Percentiles rank a stretch among this genome's conserved stretches.
Conservation (phyloP, 2,329 filamentous ascomycete genomes). For the Immersiporthe knoxdaviesiana region DNA sequence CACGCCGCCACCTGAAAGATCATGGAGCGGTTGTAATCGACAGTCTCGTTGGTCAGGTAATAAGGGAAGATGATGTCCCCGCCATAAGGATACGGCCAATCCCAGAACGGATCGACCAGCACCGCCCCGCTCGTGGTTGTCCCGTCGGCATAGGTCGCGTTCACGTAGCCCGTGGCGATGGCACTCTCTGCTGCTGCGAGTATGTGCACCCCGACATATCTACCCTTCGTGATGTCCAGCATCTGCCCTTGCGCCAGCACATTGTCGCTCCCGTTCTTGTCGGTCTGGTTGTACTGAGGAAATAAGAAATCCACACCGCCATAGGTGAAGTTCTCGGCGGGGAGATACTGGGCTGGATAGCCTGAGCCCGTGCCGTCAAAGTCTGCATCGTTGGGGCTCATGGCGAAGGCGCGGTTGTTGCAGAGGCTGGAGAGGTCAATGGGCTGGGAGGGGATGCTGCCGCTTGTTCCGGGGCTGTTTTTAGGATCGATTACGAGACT, state of each 20-base stretch:
- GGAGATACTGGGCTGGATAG: constrained; percentile 31
- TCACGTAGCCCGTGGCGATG: constrained; percentile 30
- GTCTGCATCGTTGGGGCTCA: constrained; percentile 30
- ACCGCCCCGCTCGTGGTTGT: constrained; percentile 22
- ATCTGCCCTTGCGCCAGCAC: constrained; percentile 30
- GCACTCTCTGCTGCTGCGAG: constrained; percentile 31
- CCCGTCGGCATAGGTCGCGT: constrained; percentile 29
- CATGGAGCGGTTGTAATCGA: constrained; percentile 31
- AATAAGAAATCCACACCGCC: constrained; percentile 31
- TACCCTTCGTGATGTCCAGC: constrained; percentile 25
- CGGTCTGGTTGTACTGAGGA: constrained; percentile 23
- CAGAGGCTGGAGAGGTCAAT: constrained; percentile 28
- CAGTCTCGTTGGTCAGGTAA: constrained; percentile 28
- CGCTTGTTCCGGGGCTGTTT: constrained; percentile 25
- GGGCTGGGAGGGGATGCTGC: constrained; percentile 19
- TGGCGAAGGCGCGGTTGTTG: constrained; percentile 31
- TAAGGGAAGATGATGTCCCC: constrained; percentile 33
- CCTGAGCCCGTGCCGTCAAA: constrained; percentile 30
- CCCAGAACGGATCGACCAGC: constrained; percentile 31
- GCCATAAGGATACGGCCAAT: constrained; percentile 30
- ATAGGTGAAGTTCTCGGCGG: constrained; percentile 27
- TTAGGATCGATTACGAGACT: constrained; percentile 25
- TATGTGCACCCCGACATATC: constrained; percentile 30
- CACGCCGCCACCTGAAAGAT: constrained; percentile 30
- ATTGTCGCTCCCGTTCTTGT: constrained; percentile 29